phyloP scores from a whole-genome alignment of 306 rosid species.

The Lithocarpus polystachyus region DNA sequence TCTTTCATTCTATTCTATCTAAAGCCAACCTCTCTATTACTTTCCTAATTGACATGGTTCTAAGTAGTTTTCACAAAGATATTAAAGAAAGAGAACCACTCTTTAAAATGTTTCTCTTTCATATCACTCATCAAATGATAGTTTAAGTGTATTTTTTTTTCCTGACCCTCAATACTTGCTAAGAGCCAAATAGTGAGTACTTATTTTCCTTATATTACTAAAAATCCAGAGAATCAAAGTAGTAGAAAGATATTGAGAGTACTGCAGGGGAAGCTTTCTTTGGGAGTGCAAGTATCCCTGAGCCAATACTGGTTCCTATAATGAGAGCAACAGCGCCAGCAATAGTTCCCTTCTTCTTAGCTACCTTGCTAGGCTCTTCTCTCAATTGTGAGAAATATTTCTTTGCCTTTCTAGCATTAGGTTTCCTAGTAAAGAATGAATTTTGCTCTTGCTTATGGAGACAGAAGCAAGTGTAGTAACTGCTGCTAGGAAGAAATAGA shows the following conservation, averaged over 20 bases:
- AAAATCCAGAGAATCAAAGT: neutral
- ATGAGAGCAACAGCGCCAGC: slow-evolving; percentile 71
- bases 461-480: slow-evolving; percentile 16
- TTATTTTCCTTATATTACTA: neutral
- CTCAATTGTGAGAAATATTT: neutral
- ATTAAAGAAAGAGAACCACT: neutral
- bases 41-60: too few species aligned
- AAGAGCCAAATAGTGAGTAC: too few species aligned
- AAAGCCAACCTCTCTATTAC: too few species aligned
- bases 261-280: slow-evolving; percentile 71
- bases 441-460: slow-evolving; percentile 22
- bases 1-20: too few species aligned
- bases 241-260: slow-evolving; percentile 8
- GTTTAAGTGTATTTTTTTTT: too few species aligned
- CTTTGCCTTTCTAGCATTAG: slow-evolving; percentile 24
- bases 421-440: slow-evolving; percentile 1
- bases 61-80: neutral
- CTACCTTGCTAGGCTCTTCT: slow-evolving; percentile 11
- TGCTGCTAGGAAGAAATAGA: slow-evolving; percentile 13
- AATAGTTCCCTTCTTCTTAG: slow-evolving; percentile 42
- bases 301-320: slow-evolving; percentile 61
- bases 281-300: slow-evolving; percentile 78
- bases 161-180: too few species aligned
- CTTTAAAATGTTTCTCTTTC: neutral
- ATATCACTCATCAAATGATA: neutral